Conservation (phyloP, 2,329 filamentous ascomycete genomes). For the Pseudogymnoascus pannorum region DNA sequence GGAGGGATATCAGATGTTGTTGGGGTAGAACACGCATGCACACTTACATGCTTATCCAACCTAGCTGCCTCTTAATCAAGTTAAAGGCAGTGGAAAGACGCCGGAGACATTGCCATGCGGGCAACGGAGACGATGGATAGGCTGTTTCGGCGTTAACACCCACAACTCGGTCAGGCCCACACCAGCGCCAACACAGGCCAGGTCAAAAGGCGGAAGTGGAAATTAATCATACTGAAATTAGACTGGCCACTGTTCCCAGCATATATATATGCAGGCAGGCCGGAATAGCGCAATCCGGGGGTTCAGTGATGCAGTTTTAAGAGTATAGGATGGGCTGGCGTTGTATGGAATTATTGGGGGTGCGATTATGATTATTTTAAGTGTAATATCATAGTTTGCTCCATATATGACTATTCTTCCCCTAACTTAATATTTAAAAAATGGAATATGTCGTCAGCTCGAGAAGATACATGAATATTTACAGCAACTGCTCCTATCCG, state of each 20-base stretch:
- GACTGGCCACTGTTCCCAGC: not conserved
- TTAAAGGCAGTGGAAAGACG: conserved; percentile 1
- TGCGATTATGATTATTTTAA: not conserved
- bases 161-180: not conserved
- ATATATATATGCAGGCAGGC: not conserved
- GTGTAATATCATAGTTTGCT: not conserved
- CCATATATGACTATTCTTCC: not conserved
- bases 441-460: not conserved
- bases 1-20: conserved; percentile 12
- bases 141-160: conserved; percentile 11
- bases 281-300: not conserved
- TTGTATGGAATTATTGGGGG: not conserved
- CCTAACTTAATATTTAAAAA: not conserved
- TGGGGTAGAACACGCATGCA: conserved; percentile 15
- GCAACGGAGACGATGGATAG: conserved; percentile 12
- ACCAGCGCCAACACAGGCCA: too few species aligned
- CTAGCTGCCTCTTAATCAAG: not conserved
- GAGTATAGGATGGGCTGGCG: not conserved
- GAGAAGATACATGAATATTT: too few species aligned
- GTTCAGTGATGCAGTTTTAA: not conserved
- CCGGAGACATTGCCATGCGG: not conserved
- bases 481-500: not conserved
- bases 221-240: not conserved
- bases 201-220: not conserved
- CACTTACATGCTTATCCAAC: conserved; percentile 13